phyloP scores from a whole-genome alignment of 768 basidiomycete species.

The Sporobolomyces phaffii region DNA sequence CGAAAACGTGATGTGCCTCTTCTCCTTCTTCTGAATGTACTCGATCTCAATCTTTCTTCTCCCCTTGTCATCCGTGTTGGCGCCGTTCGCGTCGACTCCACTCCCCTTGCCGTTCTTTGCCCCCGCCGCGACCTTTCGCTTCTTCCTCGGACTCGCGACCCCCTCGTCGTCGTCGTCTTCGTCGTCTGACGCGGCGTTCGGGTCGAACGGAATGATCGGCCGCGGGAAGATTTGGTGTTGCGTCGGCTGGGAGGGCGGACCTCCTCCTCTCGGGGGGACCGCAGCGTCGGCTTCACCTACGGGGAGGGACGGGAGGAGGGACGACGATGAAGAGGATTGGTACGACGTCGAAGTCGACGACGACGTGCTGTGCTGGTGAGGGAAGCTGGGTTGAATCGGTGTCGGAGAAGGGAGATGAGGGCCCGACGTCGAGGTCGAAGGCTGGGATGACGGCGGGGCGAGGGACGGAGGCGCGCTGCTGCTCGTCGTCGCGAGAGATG shows the following conservation, averaged over 20 bases:
- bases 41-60: conserved; percentile 99
- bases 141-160: conserved; percentile 49
- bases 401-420: not conserved
- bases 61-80: conserved; percentile 31
- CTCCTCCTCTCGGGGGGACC: too few relatives aligned
- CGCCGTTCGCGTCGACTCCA: not conserved
- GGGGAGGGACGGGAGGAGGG: conserved; percentile 6
- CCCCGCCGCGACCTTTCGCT: not conserved
- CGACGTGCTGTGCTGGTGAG: not conserved
- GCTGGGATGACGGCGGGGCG: not conserved
- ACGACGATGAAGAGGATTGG: not conserved
- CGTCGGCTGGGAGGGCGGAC: conserved; percentile 12
- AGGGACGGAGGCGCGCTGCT: not conserved
- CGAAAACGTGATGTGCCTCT: conserved; percentile 98
- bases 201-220: conserved; percentile 32
- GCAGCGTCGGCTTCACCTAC: not conserved
- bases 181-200: conserved; percentile 19
- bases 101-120: conserved; percentile 48
- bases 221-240: not conserved
- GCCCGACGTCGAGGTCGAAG: not conserved
- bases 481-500: not conserved
- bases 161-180: conserved; percentile 62
- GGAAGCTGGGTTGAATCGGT: conserved; percentile 11
- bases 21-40: conserved; percentile 98
- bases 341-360: conserved; percentile 3